Percentiles rank a stretch among this genome's conserved stretches.
These are phyloP conservation scores for Acidomyces sp. DNA, from an alignment of 495 filamentous ascomycete species.

Conservation along the genomic window DNA sequence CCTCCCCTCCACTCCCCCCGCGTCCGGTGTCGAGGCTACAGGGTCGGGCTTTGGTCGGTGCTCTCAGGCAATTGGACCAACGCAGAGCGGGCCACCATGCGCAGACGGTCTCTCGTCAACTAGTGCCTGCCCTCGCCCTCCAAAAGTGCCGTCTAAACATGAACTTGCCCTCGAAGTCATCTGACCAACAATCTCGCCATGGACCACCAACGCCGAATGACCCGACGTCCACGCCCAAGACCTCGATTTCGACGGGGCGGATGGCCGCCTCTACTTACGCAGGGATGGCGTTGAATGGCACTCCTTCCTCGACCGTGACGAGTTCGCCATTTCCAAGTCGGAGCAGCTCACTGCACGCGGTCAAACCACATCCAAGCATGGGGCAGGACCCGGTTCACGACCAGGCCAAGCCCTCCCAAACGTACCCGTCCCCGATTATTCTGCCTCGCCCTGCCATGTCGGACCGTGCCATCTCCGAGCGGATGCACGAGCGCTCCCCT, in stretches of 20 bases:
- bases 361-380: background rate
- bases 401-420: background rate
- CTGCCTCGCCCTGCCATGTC: conserved; percentile 4
- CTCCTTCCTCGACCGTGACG: no score
- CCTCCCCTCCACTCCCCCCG: no score
- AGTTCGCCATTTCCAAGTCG: no score
- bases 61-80: background rate
- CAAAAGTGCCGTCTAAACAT: background rate
- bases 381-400: background rate
- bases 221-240: background rate
- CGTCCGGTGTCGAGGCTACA: background rate
- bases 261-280: no score
- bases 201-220: background rate
- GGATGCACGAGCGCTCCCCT: conserved; percentile 14
- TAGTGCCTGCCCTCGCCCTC: background rate
- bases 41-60: background rate
- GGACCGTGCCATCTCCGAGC: background rate
- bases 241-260: background rate
- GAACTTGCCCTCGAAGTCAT: conserved; percentile 1
- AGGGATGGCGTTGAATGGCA: no score
- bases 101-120: background rate
- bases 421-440: conserved; percentile 4
- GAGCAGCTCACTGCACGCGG: no score
- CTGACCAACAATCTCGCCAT: background rate
- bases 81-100: conserved; percentile 4